Evolutionary conservation across 805 yeast genomes (phyloP), one percentile per base, ranked within the genome.

Genomic region (Candida loeiensis): DNA sequence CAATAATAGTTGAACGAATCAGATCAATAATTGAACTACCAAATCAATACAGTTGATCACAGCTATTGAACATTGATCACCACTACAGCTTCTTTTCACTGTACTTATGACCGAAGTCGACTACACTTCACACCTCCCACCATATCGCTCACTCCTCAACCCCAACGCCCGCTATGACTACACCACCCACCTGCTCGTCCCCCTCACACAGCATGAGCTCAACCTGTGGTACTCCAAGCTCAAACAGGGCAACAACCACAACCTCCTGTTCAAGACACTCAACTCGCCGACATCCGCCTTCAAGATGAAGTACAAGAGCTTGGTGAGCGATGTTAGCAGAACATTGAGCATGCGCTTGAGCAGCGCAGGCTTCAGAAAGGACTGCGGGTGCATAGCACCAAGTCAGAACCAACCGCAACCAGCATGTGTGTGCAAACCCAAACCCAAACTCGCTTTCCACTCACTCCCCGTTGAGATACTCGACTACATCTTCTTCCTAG

Each of bases 151-250:
- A 4, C 60, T 77, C 19, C 55, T 77, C 19, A 68, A 65, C 30
- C 81, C 81, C 1, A 61, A 58, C 36, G 69, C 70, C 8, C 59
- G 67, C 15, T 77, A 74, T 50, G 82, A 77, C 51, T 77, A 77
- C 54, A 58, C 61, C 36, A 66, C 73, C 4, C 79, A 71, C 45
- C 54, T 63, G 31, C 61, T 72, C 30, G 54, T 67, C 16, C 74
- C 67, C 4, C 50, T 66, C 22, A 49, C 61, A 19, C 68, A 55
- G 36, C 61, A 53, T 52, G 73, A 66, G 20, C 47, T 63, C 37
- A 58, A 51, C 46, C 44, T 34, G 35, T 42, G 55, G 26, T 45
- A 45, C 26, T 44, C 51, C 28, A 46, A 42, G 37, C 47, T 49
- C 37, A 45, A 44, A 21, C 33, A 41, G 25, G 39, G 49, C 39